Evolutionary conservation across 768 basidiomycete genomes (phyloP).

Genomic region (Piloderma croceum): DNA sequence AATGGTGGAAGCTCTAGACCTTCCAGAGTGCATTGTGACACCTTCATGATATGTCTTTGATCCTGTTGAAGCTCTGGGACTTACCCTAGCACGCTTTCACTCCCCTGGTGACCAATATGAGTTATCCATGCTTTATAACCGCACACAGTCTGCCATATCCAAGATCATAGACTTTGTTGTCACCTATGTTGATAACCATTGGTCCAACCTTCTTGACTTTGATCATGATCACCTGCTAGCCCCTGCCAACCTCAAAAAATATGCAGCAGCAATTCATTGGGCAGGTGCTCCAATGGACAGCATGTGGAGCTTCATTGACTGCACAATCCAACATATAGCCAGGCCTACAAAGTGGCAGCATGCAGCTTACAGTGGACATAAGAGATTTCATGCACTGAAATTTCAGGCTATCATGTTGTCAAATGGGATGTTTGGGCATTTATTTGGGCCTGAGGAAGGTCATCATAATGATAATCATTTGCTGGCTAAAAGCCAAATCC

Average conservation of each 20-base stretch:
- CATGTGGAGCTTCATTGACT: conserved; percentile 20
- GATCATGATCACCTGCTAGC: conserved; percentile 11
- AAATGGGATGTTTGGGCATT: conserved; percentile 22
- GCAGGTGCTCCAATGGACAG: conserved; percentile 11
- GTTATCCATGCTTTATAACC: conserved; percentile 12
- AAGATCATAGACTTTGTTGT: conserved; percentile 13
- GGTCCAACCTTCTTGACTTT: conserved; percentile 16
- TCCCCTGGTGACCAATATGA: conserved; percentile 11
- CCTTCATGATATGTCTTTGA: conserved; percentile 2
- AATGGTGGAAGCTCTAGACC: conserved; percentile 7
- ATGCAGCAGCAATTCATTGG: conserved; percentile 12
- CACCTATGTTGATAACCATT: conserved; percentile 11
- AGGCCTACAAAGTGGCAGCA: conserved; percentile 9
- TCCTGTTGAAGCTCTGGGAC: conserved; percentile 13
- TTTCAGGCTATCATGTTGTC: conserved; percentile 23
- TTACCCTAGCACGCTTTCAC: conserved; percentile 12
- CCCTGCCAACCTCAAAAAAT: conserved; percentile 7
- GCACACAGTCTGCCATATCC: conserved; percentile 13
- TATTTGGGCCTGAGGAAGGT: conserved; percentile 18
- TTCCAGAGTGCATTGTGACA: conserved; percentile 9
- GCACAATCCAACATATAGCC: conserved; percentile 16
- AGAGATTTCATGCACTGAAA: conserved; percentile 24
- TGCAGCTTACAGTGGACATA: conserved; percentile 17
- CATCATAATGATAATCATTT: conserved; percentile 14
- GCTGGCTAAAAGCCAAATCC: conserved; percentile 9